phyloP scores from a whole-genome alignment of 2,329 filamentous ascomycete genomes.

The Colletotrichum destructivum region DNA sequence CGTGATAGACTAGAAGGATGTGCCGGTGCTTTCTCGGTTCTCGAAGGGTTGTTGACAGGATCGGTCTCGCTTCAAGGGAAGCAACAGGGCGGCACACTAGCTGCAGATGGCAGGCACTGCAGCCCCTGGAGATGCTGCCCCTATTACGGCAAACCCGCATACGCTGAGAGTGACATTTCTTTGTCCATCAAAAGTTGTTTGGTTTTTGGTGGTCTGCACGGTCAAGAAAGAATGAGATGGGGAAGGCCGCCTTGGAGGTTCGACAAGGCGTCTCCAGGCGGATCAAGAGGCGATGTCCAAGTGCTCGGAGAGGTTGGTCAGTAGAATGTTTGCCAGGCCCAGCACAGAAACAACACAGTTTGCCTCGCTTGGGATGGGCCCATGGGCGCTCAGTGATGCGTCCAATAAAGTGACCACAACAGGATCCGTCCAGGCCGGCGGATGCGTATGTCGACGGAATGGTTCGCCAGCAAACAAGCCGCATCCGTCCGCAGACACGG shows the following conservation, averaged over 20 bases:
- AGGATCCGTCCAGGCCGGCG: background rate
- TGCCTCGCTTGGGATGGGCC: background rate
- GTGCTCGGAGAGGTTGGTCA: background rate
- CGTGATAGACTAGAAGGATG: conserved; percentile 15
- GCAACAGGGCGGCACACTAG: background rate
- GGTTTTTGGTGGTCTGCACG: background rate
- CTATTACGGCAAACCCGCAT: background rate
- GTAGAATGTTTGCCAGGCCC: conserved; percentile 6
- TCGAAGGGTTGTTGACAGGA: conserved; percentile 6
- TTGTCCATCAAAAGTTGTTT: conserved; percentile 18
- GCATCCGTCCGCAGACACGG: background rate
- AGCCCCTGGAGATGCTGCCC: background rate
- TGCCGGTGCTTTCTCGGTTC: conserved; percentile 20
- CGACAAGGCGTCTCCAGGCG: background rate
- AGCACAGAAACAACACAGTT: background rate
- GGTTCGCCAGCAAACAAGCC: background rate
- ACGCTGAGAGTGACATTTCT: conserved; percentile 8
- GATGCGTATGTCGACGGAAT: background rate
- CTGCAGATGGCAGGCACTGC: background rate
- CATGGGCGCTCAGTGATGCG: background rate
- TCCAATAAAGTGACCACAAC: background rate
- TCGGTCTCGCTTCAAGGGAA: background rate
- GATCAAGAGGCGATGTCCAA: background rate
- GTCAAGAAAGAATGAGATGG: background rate
- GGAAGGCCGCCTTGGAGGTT: background rate